phyloP scores from a whole-genome alignment of 768 basidiomycete species.

The Sistotremastrum suecicum region DNA sequence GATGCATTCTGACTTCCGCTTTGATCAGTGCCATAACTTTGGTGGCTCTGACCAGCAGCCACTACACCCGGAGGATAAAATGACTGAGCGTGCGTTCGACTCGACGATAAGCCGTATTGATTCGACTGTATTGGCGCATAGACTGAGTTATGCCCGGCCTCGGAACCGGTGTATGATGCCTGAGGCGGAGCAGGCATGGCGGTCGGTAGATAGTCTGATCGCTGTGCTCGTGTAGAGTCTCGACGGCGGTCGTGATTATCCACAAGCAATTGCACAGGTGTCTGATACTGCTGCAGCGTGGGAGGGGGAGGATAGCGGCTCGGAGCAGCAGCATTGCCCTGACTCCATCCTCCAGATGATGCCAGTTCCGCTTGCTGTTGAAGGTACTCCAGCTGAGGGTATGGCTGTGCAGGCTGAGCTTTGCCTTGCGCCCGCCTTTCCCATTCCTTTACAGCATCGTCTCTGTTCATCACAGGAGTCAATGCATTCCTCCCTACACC shows the following conservation, averaged over 20 bases:
- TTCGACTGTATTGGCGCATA: background rate
- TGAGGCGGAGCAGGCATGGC: background rate
- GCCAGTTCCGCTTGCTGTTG: constrained; percentile 89
- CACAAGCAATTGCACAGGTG: constrained; percentile 42
- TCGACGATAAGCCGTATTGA: no score
- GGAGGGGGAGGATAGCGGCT: constrained; percentile 48
- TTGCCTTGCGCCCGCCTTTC: constrained; percentile 76
- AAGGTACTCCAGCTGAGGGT: constrained; percentile 81
- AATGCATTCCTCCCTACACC: constrained; percentile 61
- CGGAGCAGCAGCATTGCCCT: constrained; percentile 18
- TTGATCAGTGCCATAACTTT: no score
- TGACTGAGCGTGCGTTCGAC: no score
- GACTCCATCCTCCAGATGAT: constrained; percentile 45
- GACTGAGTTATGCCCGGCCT: background rate
- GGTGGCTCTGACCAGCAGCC: no score
- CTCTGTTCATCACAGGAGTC: constrained; percentile 88
- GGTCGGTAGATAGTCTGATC: background rate
- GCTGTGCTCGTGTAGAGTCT: background rate
- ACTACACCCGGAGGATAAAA: no score
- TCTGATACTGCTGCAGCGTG: constrained; percentile 51
- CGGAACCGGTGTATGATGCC: no score
- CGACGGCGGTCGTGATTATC: constrained; percentile 52
- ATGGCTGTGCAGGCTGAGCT: constrained; percentile 54
- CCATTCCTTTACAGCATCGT: constrained; percentile 94
- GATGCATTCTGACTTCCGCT: no score